phyloP scores from a whole-genome alignment of 306 rosid genomes.

The Boehmeria nivea region DNA sequence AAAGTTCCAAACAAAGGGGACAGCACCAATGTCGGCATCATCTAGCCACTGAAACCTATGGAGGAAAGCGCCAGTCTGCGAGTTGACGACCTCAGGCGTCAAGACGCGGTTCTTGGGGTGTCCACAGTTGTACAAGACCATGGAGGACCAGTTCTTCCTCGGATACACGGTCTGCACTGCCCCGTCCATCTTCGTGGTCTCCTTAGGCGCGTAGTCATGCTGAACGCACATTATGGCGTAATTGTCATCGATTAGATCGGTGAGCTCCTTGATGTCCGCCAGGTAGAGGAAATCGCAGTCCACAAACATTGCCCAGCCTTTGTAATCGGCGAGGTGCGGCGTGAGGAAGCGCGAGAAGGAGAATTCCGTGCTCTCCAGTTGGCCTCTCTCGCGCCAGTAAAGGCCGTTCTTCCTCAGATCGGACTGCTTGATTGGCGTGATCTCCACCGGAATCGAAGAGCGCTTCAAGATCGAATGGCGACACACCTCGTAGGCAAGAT shows the following conservation, averaged over 20 bases:
- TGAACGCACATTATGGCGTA: constrained; percentile 13
- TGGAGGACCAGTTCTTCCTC: constrained; percentile 18
- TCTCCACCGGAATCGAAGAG: constrained; percentile 7
- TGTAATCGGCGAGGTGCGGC: not conserved
- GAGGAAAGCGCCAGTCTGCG: constrained; percentile 10
- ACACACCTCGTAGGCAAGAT: constrained; percentile 13
- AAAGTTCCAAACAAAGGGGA: constrained; percentile 15
- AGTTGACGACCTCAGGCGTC: constrained; percentile 8
- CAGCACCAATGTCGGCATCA: not conserved
- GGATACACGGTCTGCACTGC: constrained; percentile 16
- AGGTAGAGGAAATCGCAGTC: constrained; percentile 18
- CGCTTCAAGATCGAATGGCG: constrained; percentile 9
- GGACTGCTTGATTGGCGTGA: constrained; percentile 6
- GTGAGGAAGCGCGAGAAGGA: constrained; percentile 18
- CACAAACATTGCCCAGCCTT: constrained; percentile 18
- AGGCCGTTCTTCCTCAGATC: constrained; percentile 11
- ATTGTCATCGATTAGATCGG: constrained; percentile 1
- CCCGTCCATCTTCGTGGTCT: constrained; percentile 16
- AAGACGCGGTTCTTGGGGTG: constrained; percentile 6
- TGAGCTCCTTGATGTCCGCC: constrained; percentile 9
- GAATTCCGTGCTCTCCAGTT: constrained; percentile 16
- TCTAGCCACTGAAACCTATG: constrained; percentile 16
- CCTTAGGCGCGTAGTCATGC: constrained; percentile 11
- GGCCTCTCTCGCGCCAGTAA: constrained; percentile 14
- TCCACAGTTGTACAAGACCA: constrained; percentile 12